Evolutionary conservation across 2,329 filamentous ascomycete genomes (phyloP).

Genomic region (Biscogniauxia mediterranea): DNA sequence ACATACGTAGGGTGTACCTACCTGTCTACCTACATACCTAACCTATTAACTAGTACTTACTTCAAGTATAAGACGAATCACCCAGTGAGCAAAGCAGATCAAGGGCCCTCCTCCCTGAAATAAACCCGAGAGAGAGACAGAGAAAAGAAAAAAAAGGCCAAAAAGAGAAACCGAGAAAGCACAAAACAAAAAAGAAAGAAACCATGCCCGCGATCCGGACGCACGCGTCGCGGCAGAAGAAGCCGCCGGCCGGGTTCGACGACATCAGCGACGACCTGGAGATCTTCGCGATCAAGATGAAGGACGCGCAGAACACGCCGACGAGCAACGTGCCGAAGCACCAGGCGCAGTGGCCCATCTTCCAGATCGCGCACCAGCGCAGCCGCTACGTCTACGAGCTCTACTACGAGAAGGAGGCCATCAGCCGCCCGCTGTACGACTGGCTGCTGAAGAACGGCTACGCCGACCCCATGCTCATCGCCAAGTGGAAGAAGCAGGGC

Average conservation of each 20-base stretch:
- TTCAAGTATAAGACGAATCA: neutral
- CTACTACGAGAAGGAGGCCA: slow-evolving; percentile 97
- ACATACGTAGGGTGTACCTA: too few species aligned
- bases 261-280: slow-evolving; percentile 86
- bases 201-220: slow-evolving; percentile 68
- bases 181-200: slow-evolving; percentile 1
- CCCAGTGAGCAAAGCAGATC: neutral
- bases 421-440: slow-evolving; percentile 88
- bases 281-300: slow-evolving; percentile 88
- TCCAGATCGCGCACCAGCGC: slow-evolving; percentile 94
- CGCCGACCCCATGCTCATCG: slow-evolving; percentile 91
- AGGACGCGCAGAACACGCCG: slow-evolving; percentile 89
- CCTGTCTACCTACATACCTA: too few species aligned
- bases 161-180: neutral
- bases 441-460: slow-evolving; percentile 97
- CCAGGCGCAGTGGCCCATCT: slow-evolving; percentile 94
- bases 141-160: neutral
- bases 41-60: too few species aligned
- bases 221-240: slow-evolving; percentile 73
- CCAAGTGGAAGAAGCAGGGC: slow-evolving; percentile 99
- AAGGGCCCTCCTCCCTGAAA: neutral
- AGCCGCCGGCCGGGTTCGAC: slow-evolving; percentile 80
- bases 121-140: neutral
- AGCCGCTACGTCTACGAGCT: slow-evolving; percentile 93
- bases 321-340: slow-evolving; percentile 77